Conservation (phyloP, 2,329 filamentous ascomycete species). For the Fusarium dlaminii region DNA sequence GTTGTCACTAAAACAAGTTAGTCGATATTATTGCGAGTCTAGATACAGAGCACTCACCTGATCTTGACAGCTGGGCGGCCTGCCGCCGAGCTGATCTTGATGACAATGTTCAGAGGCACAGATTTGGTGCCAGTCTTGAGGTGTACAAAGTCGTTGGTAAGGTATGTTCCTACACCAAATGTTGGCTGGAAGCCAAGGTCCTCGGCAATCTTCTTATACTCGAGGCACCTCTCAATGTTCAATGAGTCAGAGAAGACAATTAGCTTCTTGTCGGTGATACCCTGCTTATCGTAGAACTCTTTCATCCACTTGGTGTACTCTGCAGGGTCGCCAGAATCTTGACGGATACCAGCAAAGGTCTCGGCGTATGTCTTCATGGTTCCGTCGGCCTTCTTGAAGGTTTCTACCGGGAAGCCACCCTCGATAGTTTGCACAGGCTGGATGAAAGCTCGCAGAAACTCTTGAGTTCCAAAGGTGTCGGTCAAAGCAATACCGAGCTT, state of each 20-base stretch:
- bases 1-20: conserved; percentile 69
- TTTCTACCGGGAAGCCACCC: conserved; percentile 53
- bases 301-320: conserved; percentile 82
- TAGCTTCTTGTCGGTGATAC: conserved; percentile 82
- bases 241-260: conserved; percentile 97
- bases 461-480: conserved; percentile 93
- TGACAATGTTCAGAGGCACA: conserved; percentile 93
- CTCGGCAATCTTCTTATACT: conserved; percentile 88
- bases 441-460: conserved; percentile 87
- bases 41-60: conserved; percentile 53
- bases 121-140: conserved; percentile 81
- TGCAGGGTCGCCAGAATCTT: conserved; percentile 88
- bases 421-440: conserved; percentile 64
- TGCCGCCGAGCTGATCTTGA: conserved; percentile 88
- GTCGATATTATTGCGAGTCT: not conserved
- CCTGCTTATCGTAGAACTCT: conserved; percentile 79
- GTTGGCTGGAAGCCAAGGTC: conserved; percentile 82
- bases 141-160: conserved; percentile 93
- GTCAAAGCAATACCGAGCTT: conserved; percentile 90
- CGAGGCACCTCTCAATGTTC: conserved; percentile 87
- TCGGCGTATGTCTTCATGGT: conserved; percentile 76
- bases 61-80: conserved; percentile 91
- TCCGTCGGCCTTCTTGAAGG: conserved; percentile 52
- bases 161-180: conserved; percentile 94
- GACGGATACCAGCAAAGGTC: conserved; percentile 83